Evolutionary conservation across 345 rosid genomes (phyloP), one percentile per base, ranked within the genome.

Genomic region (Citropsis articulata): DNA sequence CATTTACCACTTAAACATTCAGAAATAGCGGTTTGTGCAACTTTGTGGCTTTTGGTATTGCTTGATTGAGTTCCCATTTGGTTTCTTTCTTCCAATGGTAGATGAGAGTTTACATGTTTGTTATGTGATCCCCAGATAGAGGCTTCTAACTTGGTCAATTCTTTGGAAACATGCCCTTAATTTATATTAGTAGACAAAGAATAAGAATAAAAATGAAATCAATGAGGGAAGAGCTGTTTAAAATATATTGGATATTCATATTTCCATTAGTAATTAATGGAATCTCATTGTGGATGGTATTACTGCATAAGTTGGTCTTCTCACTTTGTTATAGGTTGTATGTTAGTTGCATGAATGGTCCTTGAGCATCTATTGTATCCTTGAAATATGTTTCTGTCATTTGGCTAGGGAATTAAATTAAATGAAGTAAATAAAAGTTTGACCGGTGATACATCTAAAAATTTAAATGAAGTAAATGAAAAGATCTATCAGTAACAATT

Each of bases 1-100:
- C 73, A 14, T 66, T 74, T 78, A 75, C 68, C 63, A 21, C 35
- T 30, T 40, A 31, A 71, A 73, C 42, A 28, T 61, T 69, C 40
- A 6, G 33, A 77, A 59, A 68, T 31, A 59, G 57, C 5, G 14
- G 30, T 28, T 60, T 75, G 14, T 25, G 12, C 50, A 62, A 56
- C 59, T 24, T 45, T 35, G 14, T 62, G 50, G 75, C 30, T 12
- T 12, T 75, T 7, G 25, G 33, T 9, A 22, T 61, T 66, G 72
- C 62, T 45, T 31, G 25, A 4, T 64, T 31, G 27, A 67, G 66
- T 67, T 66, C n/a, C 57, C 48, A 31, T 64, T 42, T 75, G 31
- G 24, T 64, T 75, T 27, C 36, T 45, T 74, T 19, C 59, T 62
- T 45, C n/a, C 0, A 21, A 42, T 30, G 48, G 10, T 18, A 7